Conservation (phyloP, 306 rosid genomes). For the Prunus davidiana region DNA sequence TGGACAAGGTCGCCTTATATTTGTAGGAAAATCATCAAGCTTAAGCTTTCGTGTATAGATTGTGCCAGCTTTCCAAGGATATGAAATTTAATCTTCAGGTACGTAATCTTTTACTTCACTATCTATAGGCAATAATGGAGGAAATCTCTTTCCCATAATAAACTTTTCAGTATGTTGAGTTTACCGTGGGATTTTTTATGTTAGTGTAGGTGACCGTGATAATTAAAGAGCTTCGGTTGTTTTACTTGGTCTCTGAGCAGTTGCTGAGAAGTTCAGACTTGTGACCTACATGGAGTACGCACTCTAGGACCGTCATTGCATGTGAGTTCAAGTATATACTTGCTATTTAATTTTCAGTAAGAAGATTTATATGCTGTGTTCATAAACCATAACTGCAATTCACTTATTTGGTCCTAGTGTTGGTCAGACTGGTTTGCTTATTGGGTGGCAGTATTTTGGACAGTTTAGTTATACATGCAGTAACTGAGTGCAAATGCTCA, state of each 20-base stretch:
- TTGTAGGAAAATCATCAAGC: not conserved
- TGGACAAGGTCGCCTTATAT: constrained; percentile 24
- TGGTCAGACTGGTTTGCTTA: not conserved
- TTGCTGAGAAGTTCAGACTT: constrained; percentile 12
- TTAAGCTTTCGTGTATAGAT: not conserved
- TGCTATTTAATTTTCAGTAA: not conserved
- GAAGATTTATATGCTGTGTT: not conserved
- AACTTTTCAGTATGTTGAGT: not conserved
- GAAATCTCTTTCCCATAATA: constrained; percentile 1
- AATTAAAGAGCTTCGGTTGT: constrained; percentile 2
- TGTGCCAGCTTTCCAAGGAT: constrained; percentile 22
- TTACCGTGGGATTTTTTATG: constrained; percentile 9
- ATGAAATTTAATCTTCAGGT: constrained; percentile 21
- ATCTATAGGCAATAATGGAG: constrained; percentile 6
- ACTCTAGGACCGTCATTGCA: not conserved
- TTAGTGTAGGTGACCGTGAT: constrained; percentile 16
- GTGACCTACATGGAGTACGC: not conserved
- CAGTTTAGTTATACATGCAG: not conserved
- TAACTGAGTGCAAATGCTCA: not conserved
- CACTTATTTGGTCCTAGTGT: not conserved
- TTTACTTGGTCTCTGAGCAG: constrained; percentile 4
- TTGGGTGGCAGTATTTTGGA: not conserved
- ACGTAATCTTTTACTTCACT: constrained; percentile 12
- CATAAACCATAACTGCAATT: not conserved
- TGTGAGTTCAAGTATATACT: not conserved